Base-by-base conservation (phyloP, 139 green algal genomes). In the Asterochloris sp. region DNA sequence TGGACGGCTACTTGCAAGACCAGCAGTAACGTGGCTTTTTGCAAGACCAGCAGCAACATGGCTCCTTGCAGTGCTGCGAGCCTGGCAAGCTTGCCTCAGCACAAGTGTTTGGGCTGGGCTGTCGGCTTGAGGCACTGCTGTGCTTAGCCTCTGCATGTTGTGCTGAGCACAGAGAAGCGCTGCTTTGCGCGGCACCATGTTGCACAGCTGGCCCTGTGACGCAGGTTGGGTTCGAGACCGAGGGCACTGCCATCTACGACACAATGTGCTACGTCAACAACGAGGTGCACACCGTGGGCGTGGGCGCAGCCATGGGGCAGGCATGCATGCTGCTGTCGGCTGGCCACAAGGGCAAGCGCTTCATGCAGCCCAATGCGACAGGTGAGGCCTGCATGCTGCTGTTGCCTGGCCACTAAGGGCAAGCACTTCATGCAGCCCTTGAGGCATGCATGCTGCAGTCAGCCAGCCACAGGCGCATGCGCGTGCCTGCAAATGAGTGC, bases 201-300 rank as follows among this genome's bases (percentile, higher is more conserved):
- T 54, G 38, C 17, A 26, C 66, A 10, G 21, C 66, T 71, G 17
- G 9, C 17, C 66, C 66, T 71, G 19, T 71, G 0, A 14, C 77
- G 82, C 82, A 89, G 62, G 93, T 97, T 17, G 95, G 94, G 13
- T 97, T 96, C 88, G 95, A 98, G 84, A 96, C 94, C 10, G 95
- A 98, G 82, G 94, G 91, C 26, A 95, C 88, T 63, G 90, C 93
- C 67, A 97, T 98, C 83, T 92, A 95, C 75, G 95, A 98, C 87
- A 96, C 95, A 16, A 97, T 98, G 93, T 86, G 78, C 13, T 93
- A 95, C 84, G 88, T 97, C 64, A 88, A 79, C 19, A 93, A 92
- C 29, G 92, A 96, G 83, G 62, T 87, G 23, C 74, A 90, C 82
- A 94, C 87, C 1, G 88, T 92, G 14, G 87, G 87, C 10, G 89